Evolutionary conservation across 192 early-diverging fungal species (phyloP), one percentile per base, ranked within the genome.

Genomic region (Coemansia sp.): DNA sequence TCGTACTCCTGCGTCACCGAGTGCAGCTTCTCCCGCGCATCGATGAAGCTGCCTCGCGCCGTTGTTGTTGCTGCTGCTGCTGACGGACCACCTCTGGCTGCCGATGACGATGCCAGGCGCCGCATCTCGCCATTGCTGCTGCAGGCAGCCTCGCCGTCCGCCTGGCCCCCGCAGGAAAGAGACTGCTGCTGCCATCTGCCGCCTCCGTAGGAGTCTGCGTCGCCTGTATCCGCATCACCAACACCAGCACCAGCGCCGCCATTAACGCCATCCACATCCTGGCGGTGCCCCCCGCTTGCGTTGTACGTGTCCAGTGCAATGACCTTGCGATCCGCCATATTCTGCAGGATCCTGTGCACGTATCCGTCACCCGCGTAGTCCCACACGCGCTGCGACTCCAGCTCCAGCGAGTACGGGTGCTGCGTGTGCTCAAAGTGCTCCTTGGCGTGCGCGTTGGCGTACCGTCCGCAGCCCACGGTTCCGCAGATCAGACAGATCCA

Each of bases 401-500:
- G 83, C 70, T 99, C 96, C 66, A 99, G 75, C 16, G 95, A 86
- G 74, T 95, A 99, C 6, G 93, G 76, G 71, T 99, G 97, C 32
- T 84, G 73, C 5, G 94, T 95, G 40, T 88, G 87, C 50, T 75
- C 81, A 70, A 92, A 99, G 71, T 99, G 97, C 40, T 84, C 81
- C 54, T 93, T 90, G 0, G 97, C 97, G 70, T 98, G 96, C 19
- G 86, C 94, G 17, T 87, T 86, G 51, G 91, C 88, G 70, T 99
- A 99, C 50, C 97, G 81, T 7, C 97, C 97, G 73, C 97, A 99
- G 0, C 97, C 97, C 40, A 99, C 89, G 61, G 94, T 89, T 1
- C 94, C 96, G 76, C 97, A 99, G 32, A 99, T 90, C 49, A 99
- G 81, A 67, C 97, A 99, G 44, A 98, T 97, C 97, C 97, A 99